phyloP scores from a whole-genome alignment of 192 early-diverging fungal species.

The Funneliformis geosporum region DNA sequence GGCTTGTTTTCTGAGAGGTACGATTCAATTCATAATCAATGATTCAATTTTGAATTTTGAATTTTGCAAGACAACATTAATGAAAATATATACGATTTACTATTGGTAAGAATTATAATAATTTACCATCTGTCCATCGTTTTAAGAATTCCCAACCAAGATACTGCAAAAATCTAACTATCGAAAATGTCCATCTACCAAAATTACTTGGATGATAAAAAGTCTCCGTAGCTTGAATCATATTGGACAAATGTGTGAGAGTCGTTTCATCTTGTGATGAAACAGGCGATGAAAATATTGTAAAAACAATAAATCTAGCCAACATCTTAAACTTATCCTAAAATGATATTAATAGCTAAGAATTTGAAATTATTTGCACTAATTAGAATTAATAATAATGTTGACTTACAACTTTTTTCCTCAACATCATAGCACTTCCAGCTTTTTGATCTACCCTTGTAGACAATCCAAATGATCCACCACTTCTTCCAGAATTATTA shows the following conservation, averaged over 20 bases:
- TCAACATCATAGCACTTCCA: slow-evolving; percentile 39
- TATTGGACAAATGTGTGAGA: slow-evolving; percentile 63
- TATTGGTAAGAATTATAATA: not conserved
- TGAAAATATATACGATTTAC: not conserved
- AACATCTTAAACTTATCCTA: slow-evolving; percentile 62
- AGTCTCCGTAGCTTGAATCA: slow-evolving; percentile 85
- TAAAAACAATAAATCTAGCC: slow-evolving; percentile 79
- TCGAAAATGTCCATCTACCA: slow-evolving; percentile 77
- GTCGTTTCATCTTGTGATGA: slow-evolving; percentile 46
- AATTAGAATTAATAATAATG: not conserved
- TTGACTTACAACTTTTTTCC: slow-evolving; percentile 37
- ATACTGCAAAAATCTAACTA: slow-evolving; percentile 71
- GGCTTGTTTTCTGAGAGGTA: slow-evolving; percentile 46
- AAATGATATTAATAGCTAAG: slow-evolving; percentile 8
- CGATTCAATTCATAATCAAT: not conserved
- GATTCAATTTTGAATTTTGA: not conserved
- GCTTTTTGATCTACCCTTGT: slow-evolving; percentile 44
- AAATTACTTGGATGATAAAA: slow-evolving; percentile 93
- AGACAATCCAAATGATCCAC: slow-evolving; percentile 44
- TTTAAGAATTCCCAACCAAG: slow-evolving; percentile 69
- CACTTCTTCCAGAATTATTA: slow-evolving; percentile 49
- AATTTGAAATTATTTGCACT: not conserved
- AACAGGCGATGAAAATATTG: slow-evolving; percentile 57
- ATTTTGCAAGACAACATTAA: no score
- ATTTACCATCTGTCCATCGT: slow-evolving; percentile 53